These are phyloP conservation scores for Coniochaeta sp. DNA, from an alignment of 2,329 filamentous ascomycete species.

Conservation along the genomic window DNA sequence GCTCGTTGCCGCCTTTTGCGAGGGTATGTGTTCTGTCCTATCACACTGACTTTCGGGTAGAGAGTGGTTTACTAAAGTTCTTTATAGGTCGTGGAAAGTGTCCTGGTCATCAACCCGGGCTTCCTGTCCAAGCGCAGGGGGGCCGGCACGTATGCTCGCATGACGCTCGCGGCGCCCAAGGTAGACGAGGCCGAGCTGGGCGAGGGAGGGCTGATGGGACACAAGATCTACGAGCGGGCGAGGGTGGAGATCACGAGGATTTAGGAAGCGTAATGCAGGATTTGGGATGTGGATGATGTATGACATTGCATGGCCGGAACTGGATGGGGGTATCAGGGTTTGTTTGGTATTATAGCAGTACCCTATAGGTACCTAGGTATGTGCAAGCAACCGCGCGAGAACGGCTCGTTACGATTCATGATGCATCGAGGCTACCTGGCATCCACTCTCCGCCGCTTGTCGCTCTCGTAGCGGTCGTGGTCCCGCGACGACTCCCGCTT, in stretches of 20 bases:
- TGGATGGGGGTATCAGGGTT: constrained; percentile 11
- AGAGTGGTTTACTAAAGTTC: constrained; percentile 10
- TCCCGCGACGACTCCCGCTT: constrained; percentile 53
- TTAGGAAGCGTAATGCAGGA: constrained; percentile 52
- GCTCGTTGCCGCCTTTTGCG: constrained; percentile 76
- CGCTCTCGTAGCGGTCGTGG: constrained; percentile 44
- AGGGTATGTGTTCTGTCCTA: constrained; percentile 52
- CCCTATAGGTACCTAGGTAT: too few relatives aligned
- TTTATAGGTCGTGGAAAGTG: constrained; percentile 76
- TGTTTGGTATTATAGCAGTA: background rate
- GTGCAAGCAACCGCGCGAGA: background rate
- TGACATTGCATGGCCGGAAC: background rate
- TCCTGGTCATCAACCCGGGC: constrained; percentile 86
- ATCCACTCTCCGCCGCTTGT: constrained; percentile 55
- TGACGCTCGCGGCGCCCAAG: constrained; percentile 63
- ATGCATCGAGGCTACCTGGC: constrained; percentile 15
- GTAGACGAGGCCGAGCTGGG: constrained; percentile 51
- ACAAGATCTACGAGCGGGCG: constrained; percentile 74
- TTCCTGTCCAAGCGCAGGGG: constrained; percentile 77
- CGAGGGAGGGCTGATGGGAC: constrained; percentile 52
- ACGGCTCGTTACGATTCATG: constrained; percentile 3
- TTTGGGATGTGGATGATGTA: constrained; percentile 33
- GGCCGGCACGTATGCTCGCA: constrained; percentile 76
- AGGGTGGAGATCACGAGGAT: constrained; percentile 85
- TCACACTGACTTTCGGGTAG: background rate